Conservation (phyloP, 192 early-diverging fungal genomes). For the Gamsiella multidivaricata region DNA sequence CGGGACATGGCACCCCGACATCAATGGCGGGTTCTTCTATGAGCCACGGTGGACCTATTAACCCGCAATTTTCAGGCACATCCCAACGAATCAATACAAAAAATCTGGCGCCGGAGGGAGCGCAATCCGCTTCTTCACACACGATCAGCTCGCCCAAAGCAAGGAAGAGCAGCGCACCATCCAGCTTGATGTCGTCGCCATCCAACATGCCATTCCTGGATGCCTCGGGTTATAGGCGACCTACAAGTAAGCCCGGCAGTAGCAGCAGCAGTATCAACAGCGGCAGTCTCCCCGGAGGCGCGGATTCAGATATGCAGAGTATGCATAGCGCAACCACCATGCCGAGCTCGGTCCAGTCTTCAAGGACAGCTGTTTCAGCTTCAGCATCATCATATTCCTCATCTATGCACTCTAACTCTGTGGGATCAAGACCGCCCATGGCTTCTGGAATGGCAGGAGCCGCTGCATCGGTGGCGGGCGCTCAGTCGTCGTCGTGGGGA, state of each 20-base stretch:
- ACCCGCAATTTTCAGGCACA: constrained; percentile 32
- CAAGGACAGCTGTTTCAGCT: neutral
- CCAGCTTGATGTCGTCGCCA: constrained; percentile 38
- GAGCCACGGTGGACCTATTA: constrained; percentile 56
- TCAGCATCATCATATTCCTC: constrained; percentile 8
- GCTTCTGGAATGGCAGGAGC: neutral
- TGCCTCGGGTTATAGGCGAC: constrained; percentile 13
- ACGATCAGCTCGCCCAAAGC: constrained; percentile 11
- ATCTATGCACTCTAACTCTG: neutral
- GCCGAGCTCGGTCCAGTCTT: constrained; percentile 11
- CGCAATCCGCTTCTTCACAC: constrained; percentile 1
- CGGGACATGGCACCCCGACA: constrained; percentile 52
- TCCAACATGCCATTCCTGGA: constrained; percentile 47
- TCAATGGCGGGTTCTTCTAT: constrained; percentile 50
- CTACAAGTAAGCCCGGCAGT: constrained; percentile 2
- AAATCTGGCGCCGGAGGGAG: constrained; percentile 5
- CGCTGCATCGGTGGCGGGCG: neutral
- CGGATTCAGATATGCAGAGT: neutral
- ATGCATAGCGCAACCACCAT: neutral
- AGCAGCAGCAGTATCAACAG: neutral
- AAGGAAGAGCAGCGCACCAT: constrained; percentile 38
- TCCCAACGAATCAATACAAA: neutral
- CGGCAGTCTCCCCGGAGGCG: neutral
- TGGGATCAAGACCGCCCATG: neutral
- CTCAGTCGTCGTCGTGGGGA: constrained; percentile 33